Conservation (phyloP, 2,329 filamentous ascomycete genomes). For the Pestalotiopsis sp. region DNA sequence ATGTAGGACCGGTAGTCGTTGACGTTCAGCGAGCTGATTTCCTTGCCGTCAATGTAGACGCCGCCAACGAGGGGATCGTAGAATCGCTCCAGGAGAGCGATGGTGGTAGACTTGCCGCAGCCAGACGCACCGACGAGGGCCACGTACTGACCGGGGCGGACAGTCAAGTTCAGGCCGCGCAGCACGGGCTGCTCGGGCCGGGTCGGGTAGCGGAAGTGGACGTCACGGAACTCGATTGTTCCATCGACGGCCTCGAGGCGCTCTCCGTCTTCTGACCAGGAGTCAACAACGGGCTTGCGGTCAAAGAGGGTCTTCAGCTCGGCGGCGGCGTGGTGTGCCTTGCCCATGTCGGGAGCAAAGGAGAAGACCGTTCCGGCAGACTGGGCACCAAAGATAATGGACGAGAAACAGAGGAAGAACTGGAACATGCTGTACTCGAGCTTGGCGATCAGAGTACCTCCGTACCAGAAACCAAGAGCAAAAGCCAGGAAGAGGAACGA, state of each 20-base stretch:
- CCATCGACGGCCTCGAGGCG: slow-evolving; percentile 69
- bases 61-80: slow-evolving; percentile 85
- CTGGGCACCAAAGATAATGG: slow-evolving; percentile 89
- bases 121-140: slow-evolving; percentile 93
- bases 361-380: slow-evolving; percentile 88
- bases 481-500: slow-evolving; percentile 82
- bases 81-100: slow-evolving; percentile 89
- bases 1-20: slow-evolving; percentile 84
- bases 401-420: slow-evolving; percentile 90
- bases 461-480: slow-evolving; percentile 92
- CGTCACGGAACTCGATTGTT: slow-evolving; percentile 83
- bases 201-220: slow-evolving; percentile 93
- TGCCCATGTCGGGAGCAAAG: slow-evolving; percentile 90
- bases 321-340: slow-evolving; percentile 82
- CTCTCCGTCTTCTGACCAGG: slow-evolving; percentile 74
- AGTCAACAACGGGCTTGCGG: slow-evolving; percentile 78
- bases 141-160: slow-evolving; percentile 80
- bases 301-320: slow-evolving; percentile 86
- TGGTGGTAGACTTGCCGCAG: slow-evolving; percentile 93
- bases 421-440: slow-evolving; percentile 77
- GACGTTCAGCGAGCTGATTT: slow-evolving; percentile 80
- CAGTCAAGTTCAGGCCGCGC: slow-evolving; percentile 74
- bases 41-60: slow-evolving; percentile 79
- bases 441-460: slow-evolving; percentile 73
- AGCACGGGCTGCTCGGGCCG: slow-evolving; percentile 91